Conservation (phyloP, 805 yeast species). For the Ogataea philodendri region DNA sequence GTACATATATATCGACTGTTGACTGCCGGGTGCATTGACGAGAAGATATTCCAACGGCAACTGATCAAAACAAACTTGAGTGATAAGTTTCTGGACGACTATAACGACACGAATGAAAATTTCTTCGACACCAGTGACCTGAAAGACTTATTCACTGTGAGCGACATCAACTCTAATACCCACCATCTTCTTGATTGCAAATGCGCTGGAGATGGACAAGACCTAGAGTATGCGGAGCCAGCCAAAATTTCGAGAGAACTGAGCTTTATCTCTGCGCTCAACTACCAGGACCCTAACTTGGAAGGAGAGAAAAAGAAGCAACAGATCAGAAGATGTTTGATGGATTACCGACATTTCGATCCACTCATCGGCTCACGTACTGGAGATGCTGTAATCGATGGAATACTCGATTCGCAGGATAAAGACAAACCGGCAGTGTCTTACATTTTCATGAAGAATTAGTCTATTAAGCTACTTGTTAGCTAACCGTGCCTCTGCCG, state of each 20-base stretch:
- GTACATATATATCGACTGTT: constrained; percentile 80
- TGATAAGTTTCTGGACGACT: constrained; percentile 57
- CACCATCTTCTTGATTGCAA: constrained; percentile 71
- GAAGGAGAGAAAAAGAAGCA: constrained; percentile 36
- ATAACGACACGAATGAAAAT: constrained; percentile 49
- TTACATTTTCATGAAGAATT: constrained; percentile 39
- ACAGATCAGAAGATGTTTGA: constrained; percentile 56
- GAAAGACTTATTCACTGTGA: constrained; percentile 68
- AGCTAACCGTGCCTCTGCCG: constrained; percentile 78
- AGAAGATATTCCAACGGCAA: constrained; percentile 90
- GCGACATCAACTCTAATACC: constrained; percentile 58
- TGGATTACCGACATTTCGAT: constrained; percentile 62
- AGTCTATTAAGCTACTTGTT: constrained; percentile 4
- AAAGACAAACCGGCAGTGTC: constrained; percentile 33
- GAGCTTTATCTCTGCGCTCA: constrained; percentile 61
- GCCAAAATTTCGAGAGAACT: constrained; percentile 7
- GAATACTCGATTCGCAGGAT: constrained; percentile 26
- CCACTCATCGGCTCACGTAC: constrained; percentile 34
- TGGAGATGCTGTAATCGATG: constrained; percentile 28
- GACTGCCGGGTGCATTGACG: constrained; percentile 90
- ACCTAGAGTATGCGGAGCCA: constrained; percentile 17
- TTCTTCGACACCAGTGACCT: constrained; percentile 69
- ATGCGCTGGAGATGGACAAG: constrained; percentile 56
- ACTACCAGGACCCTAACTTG: constrained; percentile 30
- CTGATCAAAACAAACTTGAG: constrained; percentile 79